These are phyloP conservation scores for Apiotrichum mycotoxinovorans DNA, from an alignment of 1,284 basidiomycete species.

Conservation along the genomic window DNA sequence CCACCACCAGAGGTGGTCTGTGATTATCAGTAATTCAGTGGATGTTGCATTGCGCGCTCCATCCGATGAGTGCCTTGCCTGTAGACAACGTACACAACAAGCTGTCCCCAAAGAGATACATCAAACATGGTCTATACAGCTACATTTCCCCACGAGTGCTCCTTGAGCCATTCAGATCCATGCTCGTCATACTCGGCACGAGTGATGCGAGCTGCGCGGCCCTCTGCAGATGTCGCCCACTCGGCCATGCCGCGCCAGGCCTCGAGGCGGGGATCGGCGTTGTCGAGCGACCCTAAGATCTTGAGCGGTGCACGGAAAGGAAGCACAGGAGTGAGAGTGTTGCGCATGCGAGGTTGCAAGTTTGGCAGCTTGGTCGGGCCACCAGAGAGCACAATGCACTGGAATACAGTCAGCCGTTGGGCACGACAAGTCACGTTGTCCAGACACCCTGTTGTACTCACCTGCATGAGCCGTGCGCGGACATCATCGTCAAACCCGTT, in stretches of 20 bases:
- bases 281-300: slow-evolving; percentile 55
- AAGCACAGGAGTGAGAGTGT: slow-evolving; percentile 70
- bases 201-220: slow-evolving; percentile 60
- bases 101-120: too few relatives aligned
- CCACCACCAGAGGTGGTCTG: too few relatives aligned
- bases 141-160: slow-evolving; percentile 53
- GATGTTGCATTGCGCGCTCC: too few relatives aligned
- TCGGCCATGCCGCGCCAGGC: slow-evolving; percentile 91
- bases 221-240: slow-evolving; percentile 66
- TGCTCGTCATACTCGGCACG: slow-evolving; percentile 84
- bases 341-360: slow-evolving; percentile 64
- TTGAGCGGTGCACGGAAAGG: slow-evolving; percentile 70
- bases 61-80: too few relatives aligned
- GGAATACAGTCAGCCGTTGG: slow-evolving; percentile 2
- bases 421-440: background rate
- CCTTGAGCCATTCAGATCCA: slow-evolving; percentile 69
- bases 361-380: slow-evolving; percentile 72
- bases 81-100: too few relatives aligned
- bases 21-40: too few relatives aligned
- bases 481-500: slow-evolving; percentile 70
- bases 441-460: slow-evolving; percentile 27
- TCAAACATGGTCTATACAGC: slow-evolving; percentile 1
- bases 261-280: slow-evolving; percentile 65
- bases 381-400: slow-evolving; percentile 92
- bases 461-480: slow-evolving; percentile 59